Base-by-base conservation (phyloP, 1,139 yeast species). In the Geotrichum australiense region DNA sequence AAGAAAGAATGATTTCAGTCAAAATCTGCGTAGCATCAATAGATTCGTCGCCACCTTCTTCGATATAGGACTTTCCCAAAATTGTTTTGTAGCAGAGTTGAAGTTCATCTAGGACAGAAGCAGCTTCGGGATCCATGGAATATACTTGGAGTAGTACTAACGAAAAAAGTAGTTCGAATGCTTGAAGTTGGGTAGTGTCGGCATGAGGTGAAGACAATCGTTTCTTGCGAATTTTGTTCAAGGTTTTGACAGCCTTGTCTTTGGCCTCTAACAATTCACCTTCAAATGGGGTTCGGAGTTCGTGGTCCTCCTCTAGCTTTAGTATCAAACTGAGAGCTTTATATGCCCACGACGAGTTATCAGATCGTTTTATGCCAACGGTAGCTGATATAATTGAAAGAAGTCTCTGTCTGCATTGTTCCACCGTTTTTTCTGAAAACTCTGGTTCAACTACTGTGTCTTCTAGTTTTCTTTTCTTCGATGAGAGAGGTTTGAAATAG, bases 101-200 rank as follows among this genome's bases (percentile, higher is more conserved):
- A 43, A 89, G 65, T 56, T 89, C 98, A 29, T 78, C 80, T 32
- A 87, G 68, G 18, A 86, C 80, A 24, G 77, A 69, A 3, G 82
- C 76, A 0, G 95, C 81, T 49, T 89, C 97, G 2, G 69, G 57
- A 42, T 74, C 78, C 15, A 91, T 94, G 49, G 79, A 67, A 56
- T 80, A 87, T 32, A 89, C 69, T 57, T 87, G 96, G 21, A 91
- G 60, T 35, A 87, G 62, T 2, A 82, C 82, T 73, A 85, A 76
- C 0, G 96, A 81, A 46, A 84, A 76, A 38, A 91, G 65, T 35
- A 85, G 65, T 57, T 86, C 94, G 56, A 83, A 80, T n/a, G 73
- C 77, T 35, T 62, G 55, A 5, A 71, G 53, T 41, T 70, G 70
- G 1, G 69, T 55, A 25, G 59, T 59, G 44, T 67, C 70, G 1